phyloP scores from a whole-genome alignment of 2,329 filamentous ascomycete genomes.

The Trichoderma aggressivum region DNA sequence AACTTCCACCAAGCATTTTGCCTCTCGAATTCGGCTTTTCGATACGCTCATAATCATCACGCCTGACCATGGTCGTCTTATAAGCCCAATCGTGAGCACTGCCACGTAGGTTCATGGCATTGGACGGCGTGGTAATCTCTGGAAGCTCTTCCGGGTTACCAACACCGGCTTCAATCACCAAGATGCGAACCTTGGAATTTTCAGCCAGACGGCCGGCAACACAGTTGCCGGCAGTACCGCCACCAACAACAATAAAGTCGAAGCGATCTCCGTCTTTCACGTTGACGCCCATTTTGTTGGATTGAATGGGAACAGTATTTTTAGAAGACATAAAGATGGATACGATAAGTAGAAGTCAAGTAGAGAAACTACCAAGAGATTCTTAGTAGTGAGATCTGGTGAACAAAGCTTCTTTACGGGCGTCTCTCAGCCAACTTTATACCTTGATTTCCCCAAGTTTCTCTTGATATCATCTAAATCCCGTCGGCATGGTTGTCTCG shows the following conservation, averaged over 20 bases:
- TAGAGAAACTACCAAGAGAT: not conserved
- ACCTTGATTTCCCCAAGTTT: not conserved
- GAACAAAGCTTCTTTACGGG: not conserved
- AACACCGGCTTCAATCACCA: conserved; percentile 48
- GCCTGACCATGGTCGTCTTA: conserved; percentile 59
- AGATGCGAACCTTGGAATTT: conserved; percentile 37
- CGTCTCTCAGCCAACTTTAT: not conserved
- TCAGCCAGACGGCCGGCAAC: conserved; percentile 37
- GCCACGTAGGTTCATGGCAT: conserved; percentile 52
- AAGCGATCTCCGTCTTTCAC: conserved; percentile 21
- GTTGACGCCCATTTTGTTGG: conserved; percentile 22
- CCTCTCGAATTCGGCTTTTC: conserved; percentile 63
- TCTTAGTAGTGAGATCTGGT: not conserved
- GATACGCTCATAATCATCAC: conserved; percentile 56
- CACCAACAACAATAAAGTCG: conserved; percentile 34
- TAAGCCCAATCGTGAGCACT: conserved; percentile 59
- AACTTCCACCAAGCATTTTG: conserved; percentile 57
- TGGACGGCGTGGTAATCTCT: conserved; percentile 51
- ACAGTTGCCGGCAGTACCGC: conserved; percentile 35
- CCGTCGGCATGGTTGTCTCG: not conserved
- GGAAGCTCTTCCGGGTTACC: conserved; percentile 47
- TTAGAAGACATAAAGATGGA: not conserved
- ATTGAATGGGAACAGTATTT: not conserved
- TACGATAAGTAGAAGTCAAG: not conserved
- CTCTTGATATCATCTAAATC: not conserved